Evolutionary conservation across 2,329 filamentous ascomycete species (phyloP), one percentile per base, ranked within the genome.

Genomic region (Aspergillus sojae): DNA sequence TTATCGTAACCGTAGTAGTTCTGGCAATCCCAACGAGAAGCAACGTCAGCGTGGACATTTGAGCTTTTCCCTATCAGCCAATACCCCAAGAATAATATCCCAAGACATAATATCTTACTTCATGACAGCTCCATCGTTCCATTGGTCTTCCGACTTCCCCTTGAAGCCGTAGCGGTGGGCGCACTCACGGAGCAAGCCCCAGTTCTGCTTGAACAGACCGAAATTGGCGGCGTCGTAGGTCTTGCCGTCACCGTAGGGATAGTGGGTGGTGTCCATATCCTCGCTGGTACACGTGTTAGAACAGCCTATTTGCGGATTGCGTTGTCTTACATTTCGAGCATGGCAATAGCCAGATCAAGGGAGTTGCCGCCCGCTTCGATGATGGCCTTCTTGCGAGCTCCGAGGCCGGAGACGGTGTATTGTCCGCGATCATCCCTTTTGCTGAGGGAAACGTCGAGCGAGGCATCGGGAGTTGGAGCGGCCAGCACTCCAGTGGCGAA

Each of bases 271-370:
- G 7, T 46, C 62, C 68, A 72, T 62, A n/a, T 34, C 28, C 16
- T 52, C 48, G 9, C 48, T 52, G 28, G 19, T 32, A 4, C 7
- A 5, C 12, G 26, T n/a, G 48, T 52, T 52, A 52, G 48, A 2
- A 52, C 0, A 1, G 16, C 30, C 11, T 11, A 1, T 10, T 52
- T 32, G 26, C 7, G 28, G 3, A 28, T n/a, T 9, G 4, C 4
- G 48, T 0, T 39, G 11, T 12, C 65, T 54, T 72, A 70, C 36
- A 70, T 73, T 61, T 76, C 72, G 12, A 76, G 67, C 73, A 75
- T 75, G 7, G 74, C 73, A 57, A 76, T 75, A 32, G 73, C 74
- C 1, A 75, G 53, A 55, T 76, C 74, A 3, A 74, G 64, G n/a
- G 70, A 70, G 62, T 66, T 70, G 5, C 72, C 74, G 10, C 73